These are phyloP conservation scores for Oenanthe sinensis DNA, from an alignment of 129 eudicot genomes.

Conservation along the genomic window DNA sequence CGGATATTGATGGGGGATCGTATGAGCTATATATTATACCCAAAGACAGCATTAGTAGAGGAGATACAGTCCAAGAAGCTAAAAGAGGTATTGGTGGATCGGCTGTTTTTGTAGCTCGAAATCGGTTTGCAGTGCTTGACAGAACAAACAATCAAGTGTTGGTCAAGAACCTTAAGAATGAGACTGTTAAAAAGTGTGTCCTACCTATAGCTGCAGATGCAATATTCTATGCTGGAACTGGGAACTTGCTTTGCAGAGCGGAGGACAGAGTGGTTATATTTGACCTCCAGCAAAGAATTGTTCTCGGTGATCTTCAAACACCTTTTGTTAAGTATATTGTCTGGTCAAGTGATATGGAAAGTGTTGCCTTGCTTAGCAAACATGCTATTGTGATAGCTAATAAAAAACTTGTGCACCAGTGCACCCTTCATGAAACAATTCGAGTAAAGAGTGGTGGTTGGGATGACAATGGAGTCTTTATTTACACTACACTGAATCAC, in stretches of 20 bases:
- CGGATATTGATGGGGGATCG: constrained; percentile 16
- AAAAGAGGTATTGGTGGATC: constrained; percentile 21
- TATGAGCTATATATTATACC: constrained; percentile 18
- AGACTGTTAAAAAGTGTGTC: constrained; percentile 10
- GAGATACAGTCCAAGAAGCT: constrained; percentile 15
- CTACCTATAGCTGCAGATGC: constrained; percentile 17
- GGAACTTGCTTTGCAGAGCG: constrained; percentile 14
- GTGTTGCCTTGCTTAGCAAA: constrained; percentile 15
- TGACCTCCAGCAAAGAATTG: constrained; percentile 16
- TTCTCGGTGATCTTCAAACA: constrained; percentile 16
- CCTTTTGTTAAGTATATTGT: constrained; percentile 12
- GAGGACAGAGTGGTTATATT: constrained; percentile 15
- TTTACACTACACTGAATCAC: constrained; percentile 12
- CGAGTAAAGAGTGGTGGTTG: constrained; percentile 17
- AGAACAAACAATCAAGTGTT: constrained; percentile 14
- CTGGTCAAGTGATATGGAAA: constrained; percentile 18
- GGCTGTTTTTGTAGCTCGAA: constrained; percentile 14
- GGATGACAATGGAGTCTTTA: constrained; percentile 20
- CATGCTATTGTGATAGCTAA: constrained; percentile 13
- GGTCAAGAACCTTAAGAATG: constrained; percentile 17
- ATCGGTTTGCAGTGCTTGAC: constrained; percentile 17
- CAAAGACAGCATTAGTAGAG: constrained; percentile 14
- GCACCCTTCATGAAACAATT: constrained; percentile 20
- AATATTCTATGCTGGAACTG: constrained; percentile 17
- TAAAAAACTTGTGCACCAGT: constrained; percentile 16